phyloP scores from a whole-genome alignment of 768 basidiomycete species.

The Naganishia randhawae region DNA sequence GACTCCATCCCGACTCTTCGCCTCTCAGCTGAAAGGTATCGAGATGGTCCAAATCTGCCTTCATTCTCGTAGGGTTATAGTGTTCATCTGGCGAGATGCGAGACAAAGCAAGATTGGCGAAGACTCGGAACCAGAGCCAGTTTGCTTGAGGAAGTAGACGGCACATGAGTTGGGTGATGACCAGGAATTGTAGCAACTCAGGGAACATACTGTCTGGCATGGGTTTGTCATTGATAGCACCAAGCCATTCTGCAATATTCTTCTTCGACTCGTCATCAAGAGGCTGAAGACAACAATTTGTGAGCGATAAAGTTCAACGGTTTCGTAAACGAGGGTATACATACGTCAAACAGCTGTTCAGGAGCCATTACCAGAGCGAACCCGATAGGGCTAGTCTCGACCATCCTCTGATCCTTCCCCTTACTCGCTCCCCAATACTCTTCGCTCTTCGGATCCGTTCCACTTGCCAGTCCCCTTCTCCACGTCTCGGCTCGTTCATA shows the following conservation, averaged over 20 bases:
- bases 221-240: conserved; percentile 73
- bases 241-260: conserved; percentile 65
- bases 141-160: conserved; percentile 54
- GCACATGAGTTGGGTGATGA: background rate
- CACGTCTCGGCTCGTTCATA: conserved; percentile 63
- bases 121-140: conserved; percentile 79
- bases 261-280: conserved; percentile 58
- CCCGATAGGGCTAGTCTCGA: conserved; percentile 72
- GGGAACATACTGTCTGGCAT: conserved; percentile 64
- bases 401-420: conserved; percentile 75
- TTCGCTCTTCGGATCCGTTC: conserved; percentile 63
- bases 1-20: conserved; percentile 59
- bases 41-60: conserved; percentile 68
- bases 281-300: conserved; percentile 45
- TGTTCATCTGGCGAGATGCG: conserved; percentile 59
- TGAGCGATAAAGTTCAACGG: too few relatives aligned
- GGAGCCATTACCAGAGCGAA: conserved; percentile 66
- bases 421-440: conserved; percentile 76
- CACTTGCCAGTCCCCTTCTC: conserved; percentile 64
- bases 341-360: conserved; percentile 57
- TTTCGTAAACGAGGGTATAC: background rate
- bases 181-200: background rate
- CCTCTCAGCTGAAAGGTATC: conserved; percentile 71
- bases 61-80: conserved; percentile 63
- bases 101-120: conserved; percentile 68